Conservation (phyloP, 2,329 filamentous ascomycete species). For the Penicillium digitatum region DNA sequence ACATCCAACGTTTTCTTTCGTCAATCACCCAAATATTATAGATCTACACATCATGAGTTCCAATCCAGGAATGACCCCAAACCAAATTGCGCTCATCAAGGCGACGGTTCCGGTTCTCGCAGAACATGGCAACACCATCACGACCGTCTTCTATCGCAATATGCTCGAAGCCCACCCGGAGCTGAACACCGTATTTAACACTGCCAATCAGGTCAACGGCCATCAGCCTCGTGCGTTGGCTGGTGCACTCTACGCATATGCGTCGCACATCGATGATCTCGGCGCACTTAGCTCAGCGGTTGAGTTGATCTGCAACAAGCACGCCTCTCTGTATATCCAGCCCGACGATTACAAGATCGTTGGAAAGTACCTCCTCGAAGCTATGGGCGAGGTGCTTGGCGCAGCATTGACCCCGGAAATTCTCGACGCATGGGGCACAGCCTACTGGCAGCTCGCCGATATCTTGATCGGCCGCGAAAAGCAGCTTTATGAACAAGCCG, state of each 20-base stretch:
- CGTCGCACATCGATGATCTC: constrained; percentile 66
- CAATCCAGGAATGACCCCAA: constrained; percentile 29
- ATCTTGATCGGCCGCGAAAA: constrained; percentile 66
- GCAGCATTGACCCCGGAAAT: constrained; percentile 63
- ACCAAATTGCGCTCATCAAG: constrained; percentile 63
- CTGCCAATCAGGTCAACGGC: constrained; percentile 63
- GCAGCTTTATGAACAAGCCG: constrained; percentile 58
- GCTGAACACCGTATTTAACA: constrained; percentile 68
- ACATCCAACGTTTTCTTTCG: background rate
- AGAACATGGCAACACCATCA: constrained; percentile 65
- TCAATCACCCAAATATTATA: background rate
- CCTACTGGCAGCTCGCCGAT: constrained; percentile 69
- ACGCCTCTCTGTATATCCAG: constrained; percentile 64
- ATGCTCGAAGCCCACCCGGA: constrained; percentile 63
- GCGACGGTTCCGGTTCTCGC: constrained; percentile 66
- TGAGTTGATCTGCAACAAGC: constrained; percentile 72
- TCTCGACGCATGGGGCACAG: constrained; percentile 64
- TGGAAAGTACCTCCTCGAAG: constrained; percentile 63
- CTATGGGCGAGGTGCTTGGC: constrained; percentile 65
- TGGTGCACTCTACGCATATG: constrained; percentile 65
- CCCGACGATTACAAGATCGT: constrained; percentile 69
- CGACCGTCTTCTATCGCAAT: constrained; percentile 67
- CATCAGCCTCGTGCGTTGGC: constrained; percentile 68
- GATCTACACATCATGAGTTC: constrained; percentile 17
- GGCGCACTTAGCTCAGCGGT: constrained; percentile 54